phyloP scores from a whole-genome alignment of 2,329 filamentous ascomycete species.

The Colletotrichum tropicale region DNA sequence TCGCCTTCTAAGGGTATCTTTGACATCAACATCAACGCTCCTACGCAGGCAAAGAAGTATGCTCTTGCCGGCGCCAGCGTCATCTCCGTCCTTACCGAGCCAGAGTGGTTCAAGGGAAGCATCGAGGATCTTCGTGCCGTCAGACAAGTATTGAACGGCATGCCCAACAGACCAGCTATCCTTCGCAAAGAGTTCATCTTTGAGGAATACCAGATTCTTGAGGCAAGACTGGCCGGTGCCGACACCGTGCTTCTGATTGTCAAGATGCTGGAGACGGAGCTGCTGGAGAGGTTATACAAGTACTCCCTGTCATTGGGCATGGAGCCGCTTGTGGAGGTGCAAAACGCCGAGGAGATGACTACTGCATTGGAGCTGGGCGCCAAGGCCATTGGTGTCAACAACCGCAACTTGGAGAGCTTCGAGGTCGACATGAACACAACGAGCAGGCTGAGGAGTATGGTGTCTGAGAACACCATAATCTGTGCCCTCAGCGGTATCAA shows the following conservation, averaged over 20 bases:
- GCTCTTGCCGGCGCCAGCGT: slow-evolving; percentile 93
- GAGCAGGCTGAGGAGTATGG: slow-evolving; percentile 83
- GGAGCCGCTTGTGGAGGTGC: slow-evolving; percentile 97
- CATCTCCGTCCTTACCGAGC: slow-evolving; percentile 97
- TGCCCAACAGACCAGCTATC: slow-evolving; percentile 91
- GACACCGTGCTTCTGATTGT: slow-evolving; percentile 96
- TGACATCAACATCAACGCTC: slow-evolving; percentile 83
- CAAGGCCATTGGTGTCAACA: slow-evolving; percentile 96
- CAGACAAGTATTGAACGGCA: slow-evolving; percentile 83
- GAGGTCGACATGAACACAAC: slow-evolving; percentile 96
- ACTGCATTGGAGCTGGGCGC: slow-evolving; percentile 85
- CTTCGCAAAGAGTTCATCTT: slow-evolving; percentile 97
- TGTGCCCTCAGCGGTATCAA: slow-evolving; percentile 96
- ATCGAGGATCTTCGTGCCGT: slow-evolving; percentile 92
- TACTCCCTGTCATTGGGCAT: slow-evolving; percentile 92
- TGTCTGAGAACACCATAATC: slow-evolving; percentile 84
- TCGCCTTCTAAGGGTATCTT: slow-evolving; percentile 97
- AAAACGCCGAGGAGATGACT: slow-evolving; percentile 91
- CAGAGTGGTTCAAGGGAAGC: slow-evolving; percentile 98
- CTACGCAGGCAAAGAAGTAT: slow-evolving; percentile 88
- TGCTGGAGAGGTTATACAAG: slow-evolving; percentile 79
- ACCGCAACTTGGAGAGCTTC: slow-evolving; percentile 94
- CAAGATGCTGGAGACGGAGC: slow-evolving; percentile 87
- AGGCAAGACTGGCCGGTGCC: slow-evolving; percentile 89
- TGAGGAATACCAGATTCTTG: slow-evolving; percentile 96